These are phyloP conservation scores for Elsinoe perseae DNA, from an alignment of 2,329 filamentous ascomycete genomes.

Conservation along the genomic window DNA sequence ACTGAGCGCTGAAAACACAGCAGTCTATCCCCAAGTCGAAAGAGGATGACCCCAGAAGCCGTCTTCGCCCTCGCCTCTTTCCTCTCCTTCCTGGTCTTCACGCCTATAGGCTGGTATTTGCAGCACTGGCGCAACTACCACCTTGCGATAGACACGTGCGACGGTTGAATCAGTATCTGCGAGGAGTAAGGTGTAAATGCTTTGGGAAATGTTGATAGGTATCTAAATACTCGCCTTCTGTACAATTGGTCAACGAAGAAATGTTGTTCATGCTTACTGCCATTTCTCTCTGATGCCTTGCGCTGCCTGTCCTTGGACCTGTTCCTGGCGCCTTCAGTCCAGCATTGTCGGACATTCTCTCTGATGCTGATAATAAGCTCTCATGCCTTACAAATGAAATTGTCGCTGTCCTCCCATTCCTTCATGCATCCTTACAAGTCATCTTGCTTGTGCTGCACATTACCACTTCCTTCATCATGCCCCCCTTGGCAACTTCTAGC, in stretches of 20 bases:
- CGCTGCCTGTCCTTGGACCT: neutral
- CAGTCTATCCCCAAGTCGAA: no score
- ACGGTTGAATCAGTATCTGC: neutral
- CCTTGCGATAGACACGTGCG: no score
- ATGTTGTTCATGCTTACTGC: conserved; percentile 4
- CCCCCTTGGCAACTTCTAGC: conserved; percentile 9
- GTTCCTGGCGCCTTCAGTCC: no score
- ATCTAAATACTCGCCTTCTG: conserved; percentile 13
- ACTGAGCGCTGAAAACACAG: no score
- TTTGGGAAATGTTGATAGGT: neutral
- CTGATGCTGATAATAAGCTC: neutral
- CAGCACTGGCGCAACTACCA: no score
- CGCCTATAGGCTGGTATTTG: no score
- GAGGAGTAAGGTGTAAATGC: neutral
- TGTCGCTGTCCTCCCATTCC: neutral
- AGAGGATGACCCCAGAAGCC: no score
- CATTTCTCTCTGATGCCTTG: neutral
- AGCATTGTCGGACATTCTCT: no score
- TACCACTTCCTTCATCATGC: neutral
- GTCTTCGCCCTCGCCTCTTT: no score
- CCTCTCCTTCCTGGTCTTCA: no score
- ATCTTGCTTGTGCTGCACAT: neutral
- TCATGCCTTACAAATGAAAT: conserved; percentile 11
- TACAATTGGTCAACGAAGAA: conserved; percentile 7
- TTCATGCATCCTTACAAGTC: neutral